phyloP scores from a whole-genome alignment of 2,329 filamentous ascomycete genomes.

The Monosporascus cannonballus region DNA sequence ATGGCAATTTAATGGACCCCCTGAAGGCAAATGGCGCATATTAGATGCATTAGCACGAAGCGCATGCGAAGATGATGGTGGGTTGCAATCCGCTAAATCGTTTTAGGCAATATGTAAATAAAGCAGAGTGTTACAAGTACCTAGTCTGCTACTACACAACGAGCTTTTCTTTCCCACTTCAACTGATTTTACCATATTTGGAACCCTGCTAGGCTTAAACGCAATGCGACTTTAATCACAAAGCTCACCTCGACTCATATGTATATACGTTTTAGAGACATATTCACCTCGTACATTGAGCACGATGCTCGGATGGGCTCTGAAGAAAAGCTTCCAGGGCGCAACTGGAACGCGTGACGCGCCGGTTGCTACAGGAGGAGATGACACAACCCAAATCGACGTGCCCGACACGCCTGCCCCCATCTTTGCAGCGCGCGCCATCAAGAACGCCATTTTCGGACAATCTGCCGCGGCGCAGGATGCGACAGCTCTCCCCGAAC shows the following conservation, averaged over 20 bases:
- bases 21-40: too few relatives aligned
- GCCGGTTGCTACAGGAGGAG: conserved; percentile 24
- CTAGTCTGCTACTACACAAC: neutral
- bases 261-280: neutral
- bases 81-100: neutral
- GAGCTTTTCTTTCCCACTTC: neutral
- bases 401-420: conserved; percentile 60
- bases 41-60: too few relatives aligned
- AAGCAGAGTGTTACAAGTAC: neutral
- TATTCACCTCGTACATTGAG: conserved; percentile 1
- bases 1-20: too few relatives aligned
- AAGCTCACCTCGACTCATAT: neutral
- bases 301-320: conserved; percentile 55
- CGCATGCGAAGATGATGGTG: too few relatives aligned
- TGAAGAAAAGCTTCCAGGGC: conserved; percentile 40
- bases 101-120: conserved; percentile 1
- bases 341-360: conserved; percentile 30
- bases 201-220: neutral
- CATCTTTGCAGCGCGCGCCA: conserved; percentile 59
- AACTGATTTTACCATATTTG: neutral
- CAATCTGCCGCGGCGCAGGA: conserved; percentile 35
- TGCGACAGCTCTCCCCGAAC: conserved; percentile 25
- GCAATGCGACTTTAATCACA: neutral
- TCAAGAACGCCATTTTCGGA: conserved; percentile 59
- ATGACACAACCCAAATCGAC: conserved; percentile 45